phyloP scores from a whole-genome alignment of 106 monocot genomes.

The Allium sativum region DNA sequence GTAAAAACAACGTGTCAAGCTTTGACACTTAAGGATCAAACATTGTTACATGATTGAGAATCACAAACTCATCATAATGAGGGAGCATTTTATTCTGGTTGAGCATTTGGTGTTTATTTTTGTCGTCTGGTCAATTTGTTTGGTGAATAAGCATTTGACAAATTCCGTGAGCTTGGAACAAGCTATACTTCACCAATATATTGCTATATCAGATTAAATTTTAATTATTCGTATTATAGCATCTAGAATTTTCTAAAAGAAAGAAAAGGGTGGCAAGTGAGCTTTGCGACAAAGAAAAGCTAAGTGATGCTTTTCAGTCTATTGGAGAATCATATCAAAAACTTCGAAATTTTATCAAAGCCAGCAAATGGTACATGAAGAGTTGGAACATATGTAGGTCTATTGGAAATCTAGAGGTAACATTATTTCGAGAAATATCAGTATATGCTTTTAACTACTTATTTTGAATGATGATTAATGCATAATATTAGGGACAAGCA shows the following conservation, averaged over 20 bases:
- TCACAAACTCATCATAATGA: too few relatives aligned
- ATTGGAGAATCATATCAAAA: conserved; percentile 94
- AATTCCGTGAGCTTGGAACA: too few relatives aligned
- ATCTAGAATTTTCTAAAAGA: conserved; percentile 83
- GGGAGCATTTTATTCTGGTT: too few relatives aligned
- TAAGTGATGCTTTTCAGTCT: conserved; percentile 69
- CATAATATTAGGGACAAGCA: conserved; percentile 77
- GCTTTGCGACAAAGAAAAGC: conserved; percentile 82
- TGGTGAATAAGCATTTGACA: too few relatives aligned
- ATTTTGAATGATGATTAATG: too few relatives aligned
- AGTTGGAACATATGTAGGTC: conserved; percentile 77
- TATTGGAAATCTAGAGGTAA: conserved; percentile 79
- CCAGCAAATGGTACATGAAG: conserved; percentile 95
- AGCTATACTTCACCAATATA: too few relatives aligned
- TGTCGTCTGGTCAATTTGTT: too few relatives aligned
- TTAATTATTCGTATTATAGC: conserved; percentile 32
- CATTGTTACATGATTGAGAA: too few relatives aligned
- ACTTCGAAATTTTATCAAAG: conserved; percentile 78
- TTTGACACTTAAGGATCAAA: too few relatives aligned
- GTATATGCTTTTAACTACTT: too few relatives aligned
- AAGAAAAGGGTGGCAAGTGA: conserved; percentile 77
- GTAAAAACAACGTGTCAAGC: too few relatives aligned
- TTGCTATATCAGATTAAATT: neutral
- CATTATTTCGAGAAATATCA: neutral
- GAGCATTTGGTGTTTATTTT: too few relatives aligned